Evolutionary conservation across 805 yeast genomes (phyloP), one percentile per base, ranked within the genome.

Genomic region (Yarrowia sp.): DNA sequence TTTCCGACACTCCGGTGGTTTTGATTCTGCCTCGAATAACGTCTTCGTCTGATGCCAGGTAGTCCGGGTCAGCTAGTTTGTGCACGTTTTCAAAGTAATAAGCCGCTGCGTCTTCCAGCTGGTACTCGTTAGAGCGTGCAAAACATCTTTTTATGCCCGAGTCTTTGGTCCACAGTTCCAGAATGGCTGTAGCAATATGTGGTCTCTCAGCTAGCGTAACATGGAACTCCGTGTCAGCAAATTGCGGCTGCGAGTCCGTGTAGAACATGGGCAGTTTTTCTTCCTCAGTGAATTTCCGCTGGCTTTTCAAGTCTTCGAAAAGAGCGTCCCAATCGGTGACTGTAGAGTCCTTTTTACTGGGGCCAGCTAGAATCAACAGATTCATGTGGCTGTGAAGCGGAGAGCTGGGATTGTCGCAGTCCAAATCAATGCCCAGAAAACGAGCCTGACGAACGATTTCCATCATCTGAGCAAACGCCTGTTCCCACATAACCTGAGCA

Each of bases 1-100:
- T 88, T 74, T 93, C 97, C 1, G 96, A 89, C 62, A 95, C 91
- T 3, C 99, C 99, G 0, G 98, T 92, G 14, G 99, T 93, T 76
- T 93, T 92, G 71, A 95, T 90, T 36, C 99, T 81, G 4, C 97
- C 98, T 70, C 84, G 87, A 68, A 95, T 78, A 64, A 95, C 92
- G 75, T 95, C 99, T 64, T 82, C 85, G 75, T 93, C 91, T 8
- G 85, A 76, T 67, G 97, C 92, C 10, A 82, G 70, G 73, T 91
- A 92, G 66, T 80, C 77, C 0, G 84, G 84, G 65, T 84, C 79
- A 1, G 88, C 85, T 75, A 90, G 87, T 51, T 85, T 83, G 59
- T 72, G 73, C n/a, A 89, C 84, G 68, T 87, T 83, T 40, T 87
- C 88, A 73, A 93, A 91, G 73, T 90, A 92, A 76, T 88, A 91